Conservation (phyloP, 306 rosid species). For the Dryas alaskensis region DNA sequence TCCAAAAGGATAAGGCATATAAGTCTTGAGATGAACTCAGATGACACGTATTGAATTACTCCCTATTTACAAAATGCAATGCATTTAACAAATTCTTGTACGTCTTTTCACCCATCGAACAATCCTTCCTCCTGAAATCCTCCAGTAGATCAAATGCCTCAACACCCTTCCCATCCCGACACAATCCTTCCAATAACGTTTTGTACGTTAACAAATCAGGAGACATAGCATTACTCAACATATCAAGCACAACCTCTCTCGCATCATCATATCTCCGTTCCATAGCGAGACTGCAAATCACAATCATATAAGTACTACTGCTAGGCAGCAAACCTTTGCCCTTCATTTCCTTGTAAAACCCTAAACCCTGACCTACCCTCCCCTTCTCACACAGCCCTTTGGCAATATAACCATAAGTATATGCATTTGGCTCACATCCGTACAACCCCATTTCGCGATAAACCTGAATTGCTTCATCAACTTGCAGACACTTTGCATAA, state of each 20-base stretch:
- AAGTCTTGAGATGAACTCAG: conserved; percentile 3
- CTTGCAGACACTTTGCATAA: conserved; percentile 64
- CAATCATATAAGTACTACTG: conserved; percentile 54
- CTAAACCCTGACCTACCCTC: conserved; percentile 65
- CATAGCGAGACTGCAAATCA: conserved; percentile 69
- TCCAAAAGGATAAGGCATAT: conserved; percentile 8
- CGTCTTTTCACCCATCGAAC: conserved; percentile 43
- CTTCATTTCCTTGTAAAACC: conserved; percentile 76
- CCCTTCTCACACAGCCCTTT: conserved; percentile 94
- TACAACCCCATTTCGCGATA: conserved; percentile 83
- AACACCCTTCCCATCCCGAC: conserved; percentile 57
- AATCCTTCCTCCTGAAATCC: conserved; percentile 62
- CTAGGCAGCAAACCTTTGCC: conserved; percentile 55
- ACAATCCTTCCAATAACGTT: conserved; percentile 74
- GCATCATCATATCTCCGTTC: conserved; percentile 69
- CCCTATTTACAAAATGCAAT: conserved; percentile 41
- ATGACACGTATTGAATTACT: conserved; percentile 2
- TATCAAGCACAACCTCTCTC: conserved; percentile 57
- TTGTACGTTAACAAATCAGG: conserved; percentile 82
- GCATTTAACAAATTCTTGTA: conserved; percentile 58
- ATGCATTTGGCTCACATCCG: conserved; percentile 77
- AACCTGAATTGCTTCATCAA: conserved; percentile 76
- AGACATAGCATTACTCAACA: conserved; percentile 59
- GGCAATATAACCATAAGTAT: conserved; percentile 67
- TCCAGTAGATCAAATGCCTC: conserved; percentile 71